These are phyloP conservation scores for Syzygium syzygioides DNA, from an alignment of 441 rosid genomes.

Conservation along the genomic window DNA sequence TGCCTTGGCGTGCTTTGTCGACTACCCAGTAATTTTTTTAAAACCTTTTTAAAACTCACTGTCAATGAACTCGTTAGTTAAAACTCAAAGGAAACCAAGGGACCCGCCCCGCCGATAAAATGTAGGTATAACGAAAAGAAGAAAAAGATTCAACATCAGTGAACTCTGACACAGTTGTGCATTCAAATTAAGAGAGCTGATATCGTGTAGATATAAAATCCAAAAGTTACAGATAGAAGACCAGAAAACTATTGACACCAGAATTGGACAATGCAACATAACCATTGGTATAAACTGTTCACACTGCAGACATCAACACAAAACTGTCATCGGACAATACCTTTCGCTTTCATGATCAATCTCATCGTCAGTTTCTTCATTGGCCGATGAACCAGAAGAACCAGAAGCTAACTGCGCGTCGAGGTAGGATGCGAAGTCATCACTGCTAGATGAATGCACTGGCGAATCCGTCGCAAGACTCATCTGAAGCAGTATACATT, in stretches of 20 bases:
- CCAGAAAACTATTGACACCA: background rate
- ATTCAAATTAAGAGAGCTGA: background rate
- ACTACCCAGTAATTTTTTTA: too few relatives aligned
- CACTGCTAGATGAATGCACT: slow-evolving; percentile 55
- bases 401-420: slow-evolving; percentile 34
- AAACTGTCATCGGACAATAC: slow-evolving; percentile 7
- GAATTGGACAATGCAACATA: background rate
- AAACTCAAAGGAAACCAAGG: background rate
- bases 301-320: background rate
- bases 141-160: background rate
- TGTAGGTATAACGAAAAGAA: background rate
- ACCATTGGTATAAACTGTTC: background rate
- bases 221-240: background rate
- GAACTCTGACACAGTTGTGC: background rate
- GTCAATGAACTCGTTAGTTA: slow-evolving; percentile 9
- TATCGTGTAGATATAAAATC: background rate
- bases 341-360: slow-evolving; percentile 14
- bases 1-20: too few relatives aligned
- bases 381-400: slow-evolving; percentile 28
- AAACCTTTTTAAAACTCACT: slow-evolving; percentile 20
- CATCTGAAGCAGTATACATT: slow-evolving; percentile 27
- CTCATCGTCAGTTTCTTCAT: slow-evolving; percentile 1
- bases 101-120: background rate
- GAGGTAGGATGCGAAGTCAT: slow-evolving; percentile 53
- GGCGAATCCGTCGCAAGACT: slow-evolving; percentile 58